Evolutionary conservation across 441 rosid genomes (phyloP).

Genomic region (Erysimum cheiri): DNA sequence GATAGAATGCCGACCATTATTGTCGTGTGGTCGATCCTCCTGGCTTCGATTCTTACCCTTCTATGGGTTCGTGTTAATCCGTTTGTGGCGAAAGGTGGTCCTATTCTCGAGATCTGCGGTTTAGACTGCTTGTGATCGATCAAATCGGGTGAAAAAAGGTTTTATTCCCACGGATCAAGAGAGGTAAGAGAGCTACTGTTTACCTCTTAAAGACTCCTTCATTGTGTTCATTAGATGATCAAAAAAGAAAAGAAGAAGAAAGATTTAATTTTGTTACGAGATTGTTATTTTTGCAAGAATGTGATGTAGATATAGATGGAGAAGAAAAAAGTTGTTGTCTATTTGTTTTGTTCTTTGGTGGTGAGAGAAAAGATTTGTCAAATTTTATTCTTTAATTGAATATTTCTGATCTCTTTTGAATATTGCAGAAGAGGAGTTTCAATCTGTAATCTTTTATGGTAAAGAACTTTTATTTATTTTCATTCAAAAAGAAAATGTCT

Average conservation of each 20-base stretch:
- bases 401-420: slow-evolving; percentile 41
- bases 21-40: slow-evolving; percentile 88
- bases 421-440: slow-evolving; percentile 31
- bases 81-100: slow-evolving; percentile 66
- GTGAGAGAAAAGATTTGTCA: slow-evolving; percentile 36
- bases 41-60: slow-evolving; percentile 83
- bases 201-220: slow-evolving; percentile 39
- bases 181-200: slow-evolving; percentile 33
- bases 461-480: slow-evolving; percentile 24
- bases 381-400: slow-evolving; percentile 68
- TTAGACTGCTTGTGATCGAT: slow-evolving; percentile 62
- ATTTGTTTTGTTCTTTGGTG: slow-evolving; percentile 52
- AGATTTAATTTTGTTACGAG: slow-evolving; percentile 41
- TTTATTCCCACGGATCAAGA: slow-evolving; percentile 40
- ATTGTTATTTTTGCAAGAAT: slow-evolving; percentile 52
- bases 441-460: slow-evolving; percentile 28
- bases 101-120: slow-evolving; percentile 79
- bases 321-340: slow-evolving; percentile 37
- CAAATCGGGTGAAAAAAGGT: not conserved
- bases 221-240: slow-evolving; percentile 39
- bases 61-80: slow-evolving; percentile 94
- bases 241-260: slow-evolving; percentile 5
- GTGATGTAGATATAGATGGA: slow-evolving; percentile 66
- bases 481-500: not conserved
- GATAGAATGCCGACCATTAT: slow-evolving; percentile 86